Percentiles rank a stretch among this genome's conserved stretches.
Evolutionary conservation across 2,329 filamentous ascomycete genomes (phyloP).

Genomic region (Aspergillus sojae): DNA sequence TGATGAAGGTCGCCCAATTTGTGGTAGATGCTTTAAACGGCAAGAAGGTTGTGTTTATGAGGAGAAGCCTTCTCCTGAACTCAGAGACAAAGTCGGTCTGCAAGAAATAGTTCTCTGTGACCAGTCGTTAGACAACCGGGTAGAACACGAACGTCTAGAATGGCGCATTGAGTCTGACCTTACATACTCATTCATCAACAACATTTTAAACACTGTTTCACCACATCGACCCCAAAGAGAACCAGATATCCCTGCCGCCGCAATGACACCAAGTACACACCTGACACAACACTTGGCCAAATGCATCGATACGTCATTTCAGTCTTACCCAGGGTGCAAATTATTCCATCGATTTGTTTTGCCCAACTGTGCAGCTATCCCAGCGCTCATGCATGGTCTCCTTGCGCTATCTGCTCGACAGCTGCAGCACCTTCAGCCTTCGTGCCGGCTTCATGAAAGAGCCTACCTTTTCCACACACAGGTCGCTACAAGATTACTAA

Average conservation of each 20-base stretch:
- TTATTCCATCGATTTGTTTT: neutral
- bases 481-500: neutral
- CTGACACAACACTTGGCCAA: neutral
- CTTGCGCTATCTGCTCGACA: conserved; percentile 1
- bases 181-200: neutral
- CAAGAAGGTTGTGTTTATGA: neutral
- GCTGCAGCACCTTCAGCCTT: neutral
- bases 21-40: neutral
- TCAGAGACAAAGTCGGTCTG: neutral
- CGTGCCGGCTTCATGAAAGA: neutral
- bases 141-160: neutral
- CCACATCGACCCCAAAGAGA: no score
- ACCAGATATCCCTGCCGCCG: neutral
- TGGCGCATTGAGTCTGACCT: neutral
- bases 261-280: neutral
- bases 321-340: neutral
- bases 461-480: neutral
- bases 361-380: neutral
- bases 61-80: neutral
- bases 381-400: neutral
- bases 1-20: neutral
- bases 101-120: neutral
- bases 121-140: neutral
- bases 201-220: neutral
- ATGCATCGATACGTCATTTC: neutral